Evolutionary conservation across 2,329 filamentous ascomycete species (phyloP).

Genomic region (Clarireedia monteithiana): DNA sequence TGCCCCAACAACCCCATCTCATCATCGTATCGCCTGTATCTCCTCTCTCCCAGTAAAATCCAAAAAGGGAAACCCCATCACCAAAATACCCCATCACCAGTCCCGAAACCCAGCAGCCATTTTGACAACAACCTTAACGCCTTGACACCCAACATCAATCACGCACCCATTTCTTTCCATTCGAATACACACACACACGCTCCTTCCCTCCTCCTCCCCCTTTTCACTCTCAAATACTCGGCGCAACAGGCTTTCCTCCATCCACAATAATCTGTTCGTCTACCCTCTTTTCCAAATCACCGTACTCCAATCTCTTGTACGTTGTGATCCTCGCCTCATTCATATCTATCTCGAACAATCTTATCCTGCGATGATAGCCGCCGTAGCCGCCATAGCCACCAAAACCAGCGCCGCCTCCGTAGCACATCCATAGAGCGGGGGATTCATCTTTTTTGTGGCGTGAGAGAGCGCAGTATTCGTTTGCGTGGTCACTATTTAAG

Average conservation of each 20-base stretch:
- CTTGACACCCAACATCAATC: too few relatives aligned
- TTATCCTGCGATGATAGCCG: slow-evolving; percentile 72
- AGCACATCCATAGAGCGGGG: slow-evolving; percentile 95
- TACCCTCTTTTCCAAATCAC: slow-evolving; percentile 43
- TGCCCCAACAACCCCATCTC: not conserved
- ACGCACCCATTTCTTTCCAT: not conserved
- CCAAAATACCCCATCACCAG: too few relatives aligned
- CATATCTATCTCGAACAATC: slow-evolving; percentile 90
- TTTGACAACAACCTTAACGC: too few relatives aligned
- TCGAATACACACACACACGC: not conserved
- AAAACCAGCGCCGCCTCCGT: slow-evolving; percentile 84
- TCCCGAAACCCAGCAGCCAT: too few relatives aligned
- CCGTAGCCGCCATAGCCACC: slow-evolving; percentile 92
- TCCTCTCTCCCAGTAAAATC: too few relatives aligned
- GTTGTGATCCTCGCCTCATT: slow-evolving; percentile 83
- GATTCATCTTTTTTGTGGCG: slow-evolving; percentile 28
- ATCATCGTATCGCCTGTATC: not conserved
- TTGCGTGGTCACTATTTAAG: slow-evolving; percentile 70
- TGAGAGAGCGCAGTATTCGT: slow-evolving; percentile 84
- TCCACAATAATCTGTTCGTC: slow-evolving; percentile 63
- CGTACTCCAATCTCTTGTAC: slow-evolving; percentile 80
- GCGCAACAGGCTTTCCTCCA: slow-evolving; percentile 35
- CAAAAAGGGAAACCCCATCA: too few relatives aligned
- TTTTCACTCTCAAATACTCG: not conserved
- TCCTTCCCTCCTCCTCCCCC: not conserved